phyloP scores from a whole-genome alignment of 1,284 basidiomycete genomes.

The Caloboletus firmus region DNA sequence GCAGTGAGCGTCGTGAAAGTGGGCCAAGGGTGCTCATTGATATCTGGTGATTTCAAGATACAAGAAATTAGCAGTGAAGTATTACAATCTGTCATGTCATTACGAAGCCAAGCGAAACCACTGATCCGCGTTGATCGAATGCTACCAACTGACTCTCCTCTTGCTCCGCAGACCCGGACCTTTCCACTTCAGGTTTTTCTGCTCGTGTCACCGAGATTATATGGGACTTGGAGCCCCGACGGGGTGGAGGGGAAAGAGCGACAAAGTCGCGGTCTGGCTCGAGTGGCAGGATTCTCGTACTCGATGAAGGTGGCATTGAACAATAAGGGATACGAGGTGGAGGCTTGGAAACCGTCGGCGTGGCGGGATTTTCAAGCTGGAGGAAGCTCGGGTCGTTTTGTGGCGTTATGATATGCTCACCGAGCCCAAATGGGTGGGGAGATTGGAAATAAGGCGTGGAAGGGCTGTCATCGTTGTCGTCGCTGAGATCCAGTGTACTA shows the following conservation, averaged over 20 bases:
- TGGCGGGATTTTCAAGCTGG: conserved; percentile 47
- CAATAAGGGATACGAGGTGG: conserved; percentile 16
- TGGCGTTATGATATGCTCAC: conserved; percentile 55
- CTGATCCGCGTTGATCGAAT: conserved; percentile 21
- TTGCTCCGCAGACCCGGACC: conserved; percentile 5
- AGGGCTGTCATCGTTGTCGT: conserved; percentile 23
- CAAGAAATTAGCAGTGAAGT: conserved; percentile 17
- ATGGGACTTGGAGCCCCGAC: conserved; percentile 27
- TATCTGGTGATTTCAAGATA: conserved; percentile 2
- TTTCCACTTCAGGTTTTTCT: conserved; percentile 17
- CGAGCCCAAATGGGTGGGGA: conserved; percentile 49
- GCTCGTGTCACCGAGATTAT: neutral
- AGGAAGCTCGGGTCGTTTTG: conserved; percentile 62
- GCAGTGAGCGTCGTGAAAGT: neutral
- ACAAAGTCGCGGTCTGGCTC: conserved; percentile 27
- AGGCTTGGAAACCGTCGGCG: conserved; percentile 36
- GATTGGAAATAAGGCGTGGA: conserved; percentile 31
- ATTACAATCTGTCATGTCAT: conserved; percentile 19
- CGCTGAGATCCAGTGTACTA: conserved; percentile 31
- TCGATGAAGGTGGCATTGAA: conserved; percentile 2
- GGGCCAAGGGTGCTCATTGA: neutral
- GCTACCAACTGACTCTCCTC: conserved; percentile 15
- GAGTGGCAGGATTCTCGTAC: neutral
- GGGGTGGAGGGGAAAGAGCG: conserved; percentile 33
- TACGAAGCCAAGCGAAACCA: conserved; percentile 35